Evolutionary conservation across 495 filamentous ascomycete species (phyloP).

Genomic region (Aspergillus biplanus): DNA sequence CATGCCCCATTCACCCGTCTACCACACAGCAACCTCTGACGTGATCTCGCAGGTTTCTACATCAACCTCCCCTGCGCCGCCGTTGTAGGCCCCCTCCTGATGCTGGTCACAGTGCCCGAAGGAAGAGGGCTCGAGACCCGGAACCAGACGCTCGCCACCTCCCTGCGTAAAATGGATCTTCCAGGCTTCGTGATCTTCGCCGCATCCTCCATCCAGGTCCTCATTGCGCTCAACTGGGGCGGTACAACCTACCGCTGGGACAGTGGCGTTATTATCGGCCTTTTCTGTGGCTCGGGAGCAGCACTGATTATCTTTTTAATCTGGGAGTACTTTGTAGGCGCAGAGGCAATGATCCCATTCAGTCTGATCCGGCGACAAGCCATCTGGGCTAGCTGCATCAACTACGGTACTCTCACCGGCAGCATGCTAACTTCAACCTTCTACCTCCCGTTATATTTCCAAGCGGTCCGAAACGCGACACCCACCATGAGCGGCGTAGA

Average conservation of each 20-base stretch:
- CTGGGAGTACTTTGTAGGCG: constrained; percentile 48
- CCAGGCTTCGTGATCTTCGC: constrained; percentile 43
- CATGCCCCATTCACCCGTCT: not conserved
- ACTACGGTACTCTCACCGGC: constrained; percentile 5
- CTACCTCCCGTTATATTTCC: constrained; percentile 13
- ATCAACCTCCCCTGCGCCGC: constrained; percentile 64
- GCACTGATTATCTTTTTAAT: constrained; percentile 39
- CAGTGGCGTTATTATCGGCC: constrained; percentile 40
- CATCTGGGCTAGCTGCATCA: constrained; percentile 10
- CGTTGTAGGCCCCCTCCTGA: constrained; percentile 48
- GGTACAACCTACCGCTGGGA: constrained; percentile 44
- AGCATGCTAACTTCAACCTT: not conserved
- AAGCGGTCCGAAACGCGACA: not conserved
- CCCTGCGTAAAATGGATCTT: constrained; percentile 33
- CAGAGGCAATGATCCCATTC: constrained; percentile 50
- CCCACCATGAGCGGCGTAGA: constrained; percentile 5
- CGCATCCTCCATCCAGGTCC: constrained; percentile 39
- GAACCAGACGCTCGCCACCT: not conserved
- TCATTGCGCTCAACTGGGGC: constrained; percentile 49
- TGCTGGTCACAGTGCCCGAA: constrained; percentile 36
- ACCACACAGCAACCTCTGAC: not conserved
- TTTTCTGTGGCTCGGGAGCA: constrained; percentile 49
- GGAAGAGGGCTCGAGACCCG: not conserved
- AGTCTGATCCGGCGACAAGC: not conserved
- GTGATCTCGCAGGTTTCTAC: constrained; percentile 51